Conservation (phyloP, 352 stramenopile species). For the Globisporangium echinulatum region DNA sequence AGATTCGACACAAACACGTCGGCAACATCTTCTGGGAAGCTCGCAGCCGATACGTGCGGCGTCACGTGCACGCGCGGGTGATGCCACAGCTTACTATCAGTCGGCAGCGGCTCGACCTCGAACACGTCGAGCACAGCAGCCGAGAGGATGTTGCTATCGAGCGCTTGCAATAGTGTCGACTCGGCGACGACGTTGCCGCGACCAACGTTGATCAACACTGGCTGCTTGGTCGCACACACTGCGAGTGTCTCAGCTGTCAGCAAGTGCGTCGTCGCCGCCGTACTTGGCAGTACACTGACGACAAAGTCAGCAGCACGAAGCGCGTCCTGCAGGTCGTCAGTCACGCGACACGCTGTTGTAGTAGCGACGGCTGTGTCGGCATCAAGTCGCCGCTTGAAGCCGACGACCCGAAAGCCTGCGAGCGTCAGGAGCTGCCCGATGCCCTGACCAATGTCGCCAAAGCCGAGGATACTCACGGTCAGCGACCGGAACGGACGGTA, state of each 20-base stretch:
- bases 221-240: slow-evolving; percentile 43
- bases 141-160: slow-evolving; percentile 57
- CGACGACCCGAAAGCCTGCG: slow-evolving; percentile 56
- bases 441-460: slow-evolving; percentile 57
- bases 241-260: slow-evolving; percentile 41
- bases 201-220: slow-evolving; percentile 87
- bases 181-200: slow-evolving; percentile 74
- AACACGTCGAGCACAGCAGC: slow-evolving; percentile 62
- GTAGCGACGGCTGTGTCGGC: slow-evolving; percentile 10
- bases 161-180: slow-evolving; percentile 39
- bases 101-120: slow-evolving; percentile 45
- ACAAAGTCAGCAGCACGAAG: slow-evolving; percentile 61
- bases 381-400: slow-evolving; percentile 53
- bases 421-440: slow-evolving; percentile 41
- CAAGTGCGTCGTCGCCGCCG: slow-evolving; percentile 53
- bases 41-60: slow-evolving; percentile 75
- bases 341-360: slow-evolving; percentile 22
- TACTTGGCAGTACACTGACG: slow-evolving; percentile 82
- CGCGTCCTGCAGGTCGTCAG: slow-evolving; percentile 37
- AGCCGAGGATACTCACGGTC: slow-evolving; percentile 46
- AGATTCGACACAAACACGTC: slow-evolving; percentile 64
- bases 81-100: slow-evolving; percentile 53
- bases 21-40: slow-evolving; percentile 69
- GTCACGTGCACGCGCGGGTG: slow-evolving; percentile 63
- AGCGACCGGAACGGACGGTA: slow-evolving; percentile 45